A percentile compares a stretch with the other conserved stretches of the same genome.
phyloP scores from a whole-genome alignment of 305 asterid genomes.

The Fraxinus xanthoxyloides region DNA sequence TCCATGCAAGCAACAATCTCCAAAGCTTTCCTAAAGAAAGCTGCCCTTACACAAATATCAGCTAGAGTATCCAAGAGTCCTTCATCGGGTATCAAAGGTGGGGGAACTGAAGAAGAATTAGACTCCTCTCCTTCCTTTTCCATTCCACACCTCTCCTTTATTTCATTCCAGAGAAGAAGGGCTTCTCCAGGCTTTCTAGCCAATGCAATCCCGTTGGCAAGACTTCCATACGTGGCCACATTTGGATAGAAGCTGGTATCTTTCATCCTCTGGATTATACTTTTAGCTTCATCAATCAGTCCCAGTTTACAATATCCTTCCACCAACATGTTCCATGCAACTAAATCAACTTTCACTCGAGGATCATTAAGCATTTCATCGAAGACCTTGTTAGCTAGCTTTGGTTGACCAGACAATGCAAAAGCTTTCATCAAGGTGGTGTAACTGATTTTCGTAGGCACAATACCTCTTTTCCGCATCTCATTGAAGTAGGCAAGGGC shows the following conservation, averaged over 20 bases:
- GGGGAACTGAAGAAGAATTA: constrained; percentile 25
- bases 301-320: constrained; percentile 84
- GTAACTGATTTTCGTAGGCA: constrained; percentile 87
- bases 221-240: constrained; percentile 90
- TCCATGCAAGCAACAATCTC: constrained; percentile 96
- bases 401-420: constrained; percentile 81
- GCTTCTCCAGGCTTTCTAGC: constrained; percentile 98
- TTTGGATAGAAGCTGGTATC: constrained; percentile 63
- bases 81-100: constrained; percentile 73
- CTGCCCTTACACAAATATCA: constrained; percentile 90
- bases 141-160: constrained; percentile 68
- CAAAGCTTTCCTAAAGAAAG: constrained; percentile 86
- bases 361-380: constrained; percentile 94
- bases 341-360: constrained; percentile 77
- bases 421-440: constrained; percentile 98
- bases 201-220: constrained; percentile 76
- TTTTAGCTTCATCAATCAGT: constrained; percentile 68
- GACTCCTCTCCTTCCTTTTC: constrained; percentile 32
- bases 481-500: constrained; percentile 87
- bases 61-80: constrained; percentile 86
- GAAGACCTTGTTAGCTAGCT: constrained; percentile 70
- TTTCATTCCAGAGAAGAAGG: constrained; percentile 83
- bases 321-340: constrained; percentile 95
- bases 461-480: constrained; percentile 83
- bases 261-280: constrained; percentile 65